Evolutionary conservation across 1,139 yeast species (phyloP).

Genomic region (Nakaseomyces glabratus): DNA sequence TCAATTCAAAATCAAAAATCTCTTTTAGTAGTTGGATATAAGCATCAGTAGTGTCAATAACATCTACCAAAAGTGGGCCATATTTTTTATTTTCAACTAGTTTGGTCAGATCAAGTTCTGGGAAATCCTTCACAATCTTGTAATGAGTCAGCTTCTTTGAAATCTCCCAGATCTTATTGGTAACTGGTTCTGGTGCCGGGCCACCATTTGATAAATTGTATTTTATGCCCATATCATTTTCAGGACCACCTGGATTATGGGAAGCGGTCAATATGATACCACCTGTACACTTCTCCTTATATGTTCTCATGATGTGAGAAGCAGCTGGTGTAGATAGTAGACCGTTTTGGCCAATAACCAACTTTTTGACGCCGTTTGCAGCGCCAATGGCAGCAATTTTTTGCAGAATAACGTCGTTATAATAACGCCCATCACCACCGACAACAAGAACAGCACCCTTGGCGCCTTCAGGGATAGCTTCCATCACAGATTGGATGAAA

Average conservation of each 20-base stretch:
- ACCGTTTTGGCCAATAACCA: slow-evolving; percentile 83
- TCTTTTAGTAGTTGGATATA: slow-evolving; percentile 75
- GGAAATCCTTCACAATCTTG: slow-evolving; percentile 47
- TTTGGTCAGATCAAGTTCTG: slow-evolving; percentile 48
- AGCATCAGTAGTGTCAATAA: slow-evolving; percentile 73
- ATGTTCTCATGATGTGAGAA: slow-evolving; percentile 77
- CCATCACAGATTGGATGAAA: slow-evolving; percentile 77
- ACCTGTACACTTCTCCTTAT: slow-evolving; percentile 60
- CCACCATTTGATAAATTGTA: slow-evolving; percentile 94
- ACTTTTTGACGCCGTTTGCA: slow-evolving; percentile 80
- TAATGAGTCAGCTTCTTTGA: slow-evolving; percentile 53
- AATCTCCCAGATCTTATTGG: slow-evolving; percentile 72
- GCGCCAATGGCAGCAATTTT: slow-evolving; percentile 76
- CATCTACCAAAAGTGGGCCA: slow-evolving; percentile 56
- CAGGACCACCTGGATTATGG: slow-evolving; percentile 97
- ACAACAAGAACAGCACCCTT: slow-evolving; percentile 69
- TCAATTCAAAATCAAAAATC: slow-evolving; percentile 81
- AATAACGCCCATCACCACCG: slow-evolving; percentile 96
- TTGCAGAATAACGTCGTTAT: slow-evolving; percentile 74
- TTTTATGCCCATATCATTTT: slow-evolving; percentile 88
- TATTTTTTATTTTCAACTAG: slow-evolving; percentile 43
- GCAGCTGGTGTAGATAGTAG: slow-evolving; percentile 94
- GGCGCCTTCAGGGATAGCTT: slow-evolving; percentile 88
- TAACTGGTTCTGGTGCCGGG: slow-evolving; percentile 96
- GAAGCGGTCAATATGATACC: slow-evolving; percentile 95